Evolutionary conservation across 257 asterid genomes (phyloP).

Genomic region (Eustoma russellianum): DNA sequence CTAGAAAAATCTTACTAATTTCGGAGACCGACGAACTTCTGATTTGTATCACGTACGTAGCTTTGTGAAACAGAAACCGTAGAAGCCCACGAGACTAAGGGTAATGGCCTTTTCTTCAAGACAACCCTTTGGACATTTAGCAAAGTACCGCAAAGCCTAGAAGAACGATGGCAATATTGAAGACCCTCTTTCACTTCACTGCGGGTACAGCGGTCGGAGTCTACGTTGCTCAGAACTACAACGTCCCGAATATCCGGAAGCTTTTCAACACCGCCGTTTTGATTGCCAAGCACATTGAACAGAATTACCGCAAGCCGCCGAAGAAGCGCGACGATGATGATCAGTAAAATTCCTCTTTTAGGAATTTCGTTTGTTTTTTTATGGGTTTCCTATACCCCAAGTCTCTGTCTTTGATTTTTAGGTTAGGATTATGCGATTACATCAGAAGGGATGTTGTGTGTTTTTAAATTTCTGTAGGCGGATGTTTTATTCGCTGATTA

Average conservation of each 20-base stretch:
- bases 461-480: too few relatives aligned
- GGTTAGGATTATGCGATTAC: not conserved
- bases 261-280: slow-evolving; percentile 41
- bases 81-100: too few relatives aligned
- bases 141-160: not conserved
- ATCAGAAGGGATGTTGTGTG: slow-evolving; percentile 1
- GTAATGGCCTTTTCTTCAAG: too few relatives aligned
- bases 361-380: not conserved
- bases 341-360: not conserved
- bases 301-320: slow-evolving; percentile 71
- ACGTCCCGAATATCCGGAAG: slow-evolving; percentile 58
- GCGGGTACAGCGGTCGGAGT: slow-evolving; percentile 57
- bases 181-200: slow-evolving; percentile 42
- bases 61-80: too few relatives aligned
- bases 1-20: too few relatives aligned
- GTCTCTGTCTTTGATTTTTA: not conserved
- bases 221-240: slow-evolving; percentile 77
- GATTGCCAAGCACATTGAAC: slow-evolving; percentile 54
- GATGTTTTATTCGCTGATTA: too few relatives aligned
- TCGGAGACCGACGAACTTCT: too few relatives aligned
- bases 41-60: too few relatives aligned
- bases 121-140: not conserved
- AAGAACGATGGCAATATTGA: slow-evolving; percentile 30
- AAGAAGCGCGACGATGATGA: slow-evolving; percentile 44
- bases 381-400: not conserved